Percentiles rank a stretch among this genome's conserved stretches.
These are phyloP conservation scores for Lolium multiflorum DNA, from an alignment of 176 grass and related monocot genomes.

Conservation along the genomic window DNA sequence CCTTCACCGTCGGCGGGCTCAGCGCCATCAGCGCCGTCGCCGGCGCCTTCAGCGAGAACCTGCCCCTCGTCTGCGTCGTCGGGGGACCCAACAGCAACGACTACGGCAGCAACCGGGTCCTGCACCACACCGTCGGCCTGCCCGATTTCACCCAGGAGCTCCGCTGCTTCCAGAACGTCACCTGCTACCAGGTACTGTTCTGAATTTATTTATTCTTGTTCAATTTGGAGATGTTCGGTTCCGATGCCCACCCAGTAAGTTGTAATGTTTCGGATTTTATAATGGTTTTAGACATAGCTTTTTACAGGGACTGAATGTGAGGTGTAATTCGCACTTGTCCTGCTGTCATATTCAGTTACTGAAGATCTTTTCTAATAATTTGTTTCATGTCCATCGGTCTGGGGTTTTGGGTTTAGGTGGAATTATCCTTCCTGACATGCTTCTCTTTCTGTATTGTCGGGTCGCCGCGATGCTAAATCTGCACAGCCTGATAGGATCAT, in stretches of 20 bases:
- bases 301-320: not conserved
- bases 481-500: not conserved
- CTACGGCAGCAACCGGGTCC: slow-evolving; percentile 63
- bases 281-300: not conserved
- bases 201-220: not conserved
- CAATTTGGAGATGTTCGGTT: not conserved
- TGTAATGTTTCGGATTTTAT: not conserved
- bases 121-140: slow-evolving; percentile 55
- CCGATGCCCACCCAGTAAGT: not conserved
- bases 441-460: not conserved
- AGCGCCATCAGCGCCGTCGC: slow-evolving; percentile 73
- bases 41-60: slow-evolving; percentile 67
- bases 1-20: slow-evolving; percentile 67
- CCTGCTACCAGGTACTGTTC: slow-evolving; percentile 56
- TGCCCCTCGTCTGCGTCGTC: slow-evolving; percentile 55
- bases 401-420: not conserved
- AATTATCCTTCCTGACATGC: slow-evolving; percentile 14
- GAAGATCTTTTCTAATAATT: not conserved
- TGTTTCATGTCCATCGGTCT: not conserved
- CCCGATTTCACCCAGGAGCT: slow-evolving; percentile 67
- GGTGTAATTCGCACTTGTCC: not conserved
- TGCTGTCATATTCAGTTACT: not conserved
- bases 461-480: not conserved
- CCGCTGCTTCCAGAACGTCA: slow-evolving; percentile 66
- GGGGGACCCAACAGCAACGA: slow-evolving; percentile 60